These are phyloP conservation scores for Melaleuca quinquenervia DNA, from an alignment of 345 rosid species.

Conservation along the genomic window DNA sequence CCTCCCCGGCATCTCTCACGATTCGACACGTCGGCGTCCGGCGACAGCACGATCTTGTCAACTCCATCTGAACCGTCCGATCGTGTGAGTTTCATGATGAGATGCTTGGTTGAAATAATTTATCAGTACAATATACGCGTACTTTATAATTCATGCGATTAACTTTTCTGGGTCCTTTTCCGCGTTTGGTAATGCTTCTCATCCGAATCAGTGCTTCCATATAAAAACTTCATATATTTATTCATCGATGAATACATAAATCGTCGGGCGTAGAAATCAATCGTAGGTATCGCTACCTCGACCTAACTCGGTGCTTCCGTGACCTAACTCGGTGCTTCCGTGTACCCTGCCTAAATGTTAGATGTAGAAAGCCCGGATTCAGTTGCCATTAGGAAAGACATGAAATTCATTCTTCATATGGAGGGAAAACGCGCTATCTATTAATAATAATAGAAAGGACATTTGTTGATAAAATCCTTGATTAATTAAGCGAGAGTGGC, in stretches of 20 bases:
- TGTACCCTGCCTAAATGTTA: background rate
- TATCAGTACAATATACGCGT: background rate
- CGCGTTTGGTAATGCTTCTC: fast-evolving
- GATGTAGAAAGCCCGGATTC: background rate
- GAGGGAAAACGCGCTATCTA: background rate
- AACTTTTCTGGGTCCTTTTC: background rate
- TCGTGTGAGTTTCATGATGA: background rate
- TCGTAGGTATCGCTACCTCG: background rate
- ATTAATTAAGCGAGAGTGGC: background rate
- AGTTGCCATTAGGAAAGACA: background rate
- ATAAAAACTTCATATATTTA: background rate
- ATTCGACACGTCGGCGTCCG: background rate
- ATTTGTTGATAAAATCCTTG: too few species aligned
- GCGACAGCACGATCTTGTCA: fast-evolving
- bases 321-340: background rate
- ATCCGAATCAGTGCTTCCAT: fast-evolving
- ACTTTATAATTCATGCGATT: fast-evolving
- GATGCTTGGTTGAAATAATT: too few species aligned
- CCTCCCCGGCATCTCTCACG: background rate
- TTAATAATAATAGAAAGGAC: background rate
- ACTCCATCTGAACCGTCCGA: background rate
- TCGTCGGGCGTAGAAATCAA: background rate
- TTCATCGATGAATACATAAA: background rate
- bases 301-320: background rate
- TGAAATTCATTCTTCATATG: background rate